These are phyloP conservation scores for Lizonia empirigonia DNA, from an alignment of 2,329 filamentous ascomycete species.

Conservation along the genomic window DNA sequence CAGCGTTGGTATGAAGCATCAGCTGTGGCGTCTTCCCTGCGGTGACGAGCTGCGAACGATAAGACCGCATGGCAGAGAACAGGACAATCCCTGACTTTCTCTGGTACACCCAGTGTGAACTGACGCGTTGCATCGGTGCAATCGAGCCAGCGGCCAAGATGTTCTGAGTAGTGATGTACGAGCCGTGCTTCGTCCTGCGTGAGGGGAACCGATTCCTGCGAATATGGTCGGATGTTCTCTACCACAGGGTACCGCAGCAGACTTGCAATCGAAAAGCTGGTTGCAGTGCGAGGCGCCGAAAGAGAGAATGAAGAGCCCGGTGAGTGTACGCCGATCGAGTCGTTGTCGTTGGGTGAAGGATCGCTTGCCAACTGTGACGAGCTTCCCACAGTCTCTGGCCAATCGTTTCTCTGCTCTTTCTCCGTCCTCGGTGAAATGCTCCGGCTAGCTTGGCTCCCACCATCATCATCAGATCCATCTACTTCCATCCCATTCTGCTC, in stretches of 20 bases:
- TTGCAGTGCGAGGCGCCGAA: not conserved
- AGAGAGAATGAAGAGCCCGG: slow-evolving; percentile 17
- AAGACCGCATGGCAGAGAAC: slow-evolving; percentile 39
- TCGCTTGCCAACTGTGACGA: slow-evolving; percentile 19
- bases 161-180: slow-evolving; percentile 39
- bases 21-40: slow-evolving; percentile 26
- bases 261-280: slow-evolving; percentile 19
- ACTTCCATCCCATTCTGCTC: slow-evolving; percentile 22
- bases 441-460: slow-evolving; percentile 21
- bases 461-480: slow-evolving; percentile 20
- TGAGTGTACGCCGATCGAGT: slow-evolving; percentile 18
- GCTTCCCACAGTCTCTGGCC: slow-evolving; percentile 15
- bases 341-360: slow-evolving; percentile 20
- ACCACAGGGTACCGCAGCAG: slow-evolving; percentile 14
- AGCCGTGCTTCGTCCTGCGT: slow-evolving; percentile 33
- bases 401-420: not conserved
- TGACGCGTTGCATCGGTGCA: slow-evolving; percentile 39
- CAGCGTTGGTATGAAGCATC: slow-evolving; percentile 37
- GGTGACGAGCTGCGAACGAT: slow-evolving; percentile 38
- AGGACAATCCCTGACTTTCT: slow-evolving; percentile 34
- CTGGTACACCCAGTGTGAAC: slow-evolving; percentile 38
- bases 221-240: slow-evolving; percentile 11
- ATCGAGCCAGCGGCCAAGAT: slow-evolving; percentile 42
- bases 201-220: slow-evolving; percentile 18
- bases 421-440: slow-evolving; percentile 23